These are phyloP conservation scores for Agapanthus africanus DNA, from an alignment of 106 monocot genomes.

Conservation along the genomic window DNA sequence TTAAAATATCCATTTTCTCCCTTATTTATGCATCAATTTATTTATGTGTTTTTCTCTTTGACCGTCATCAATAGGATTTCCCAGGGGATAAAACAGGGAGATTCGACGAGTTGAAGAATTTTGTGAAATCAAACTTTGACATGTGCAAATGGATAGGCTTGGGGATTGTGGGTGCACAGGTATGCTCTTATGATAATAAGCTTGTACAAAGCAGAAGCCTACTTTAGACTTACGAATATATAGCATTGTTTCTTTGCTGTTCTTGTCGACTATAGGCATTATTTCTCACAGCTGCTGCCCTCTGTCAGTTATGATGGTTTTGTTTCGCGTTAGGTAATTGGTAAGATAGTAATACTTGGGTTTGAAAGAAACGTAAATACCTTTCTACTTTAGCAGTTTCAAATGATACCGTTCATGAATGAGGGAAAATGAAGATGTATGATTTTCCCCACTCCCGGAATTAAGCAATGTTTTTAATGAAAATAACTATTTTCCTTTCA, in stretches of 20 bases:
- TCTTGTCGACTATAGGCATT: no score
- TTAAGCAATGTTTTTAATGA: no score
- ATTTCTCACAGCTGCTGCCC: neutral
- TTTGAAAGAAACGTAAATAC: neutral
- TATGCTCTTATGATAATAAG: slow-evolving; percentile 11
- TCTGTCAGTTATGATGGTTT: neutral
- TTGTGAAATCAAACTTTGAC: slow-evolving; percentile 56
- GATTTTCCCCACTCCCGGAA: no score
- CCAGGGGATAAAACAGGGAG: slow-evolving; percentile 57
- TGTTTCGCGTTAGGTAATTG: neutral
- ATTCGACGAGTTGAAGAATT: slow-evolving; percentile 50
- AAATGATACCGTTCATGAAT: neutral
- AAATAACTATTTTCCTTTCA: no score
- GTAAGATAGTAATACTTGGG: neutral
- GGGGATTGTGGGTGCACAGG: slow-evolving; percentile 49
- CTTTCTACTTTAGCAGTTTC: neutral
- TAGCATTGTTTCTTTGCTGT: no score
- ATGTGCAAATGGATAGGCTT: slow-evolving; percentile 68
- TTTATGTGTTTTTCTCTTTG: slow-evolving; percentile 24
- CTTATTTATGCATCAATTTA: neutral
- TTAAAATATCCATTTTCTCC: neutral
- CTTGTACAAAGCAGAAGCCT: neutral
- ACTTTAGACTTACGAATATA: no score
- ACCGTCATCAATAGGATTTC: slow-evolving; percentile 38
- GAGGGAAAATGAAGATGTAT: no score